Percentiles rank a stretch among this genome's conserved stretches.
Conservation (phyloP, 2,329 filamentous ascomycete species). For the Incumbomyces delicatus region DNA sequence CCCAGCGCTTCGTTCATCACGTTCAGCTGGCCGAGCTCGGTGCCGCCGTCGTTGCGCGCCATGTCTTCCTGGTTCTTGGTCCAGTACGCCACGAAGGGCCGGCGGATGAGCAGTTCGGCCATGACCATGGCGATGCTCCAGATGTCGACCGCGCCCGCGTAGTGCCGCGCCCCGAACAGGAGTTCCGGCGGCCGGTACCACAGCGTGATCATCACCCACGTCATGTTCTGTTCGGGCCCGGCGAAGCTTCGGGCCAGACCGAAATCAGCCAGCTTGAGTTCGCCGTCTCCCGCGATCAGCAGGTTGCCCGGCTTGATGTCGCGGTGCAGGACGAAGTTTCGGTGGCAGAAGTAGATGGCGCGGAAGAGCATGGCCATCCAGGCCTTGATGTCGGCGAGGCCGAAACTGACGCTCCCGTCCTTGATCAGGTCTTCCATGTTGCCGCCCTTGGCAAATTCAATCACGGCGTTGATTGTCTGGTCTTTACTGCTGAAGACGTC, state of each 20-base stretch:
- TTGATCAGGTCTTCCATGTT: conserved; percentile 92
- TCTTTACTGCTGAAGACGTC: conserved; percentile 84
- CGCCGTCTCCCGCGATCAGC: conserved; percentile 83
- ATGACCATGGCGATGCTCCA: conserved; percentile 93
- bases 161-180: conserved; percentile 80
- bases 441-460: conserved; percentile 87
- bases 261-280: conserved; percentile 95
- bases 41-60: conserved; percentile 9
- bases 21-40: conserved; percentile 62
- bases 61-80: conserved; percentile 31
- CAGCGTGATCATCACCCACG: conserved; percentile 84
- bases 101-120: conserved; percentile 75
- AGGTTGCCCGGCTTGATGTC: conserved; percentile 99
- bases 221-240: conserved; percentile 84
- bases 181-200: conserved; percentile 96
- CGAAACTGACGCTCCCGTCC: conserved; percentile 74
- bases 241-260: conserved; percentile 83
- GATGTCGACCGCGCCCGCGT: conserved; percentile 81
- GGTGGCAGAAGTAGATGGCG: conserved; percentile 93
- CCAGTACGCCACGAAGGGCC: conserved; percentile 73
- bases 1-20: conserved; percentile 79
- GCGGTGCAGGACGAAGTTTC: conserved; percentile 84
- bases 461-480: conserved; percentile 89
- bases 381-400: conserved; percentile 82
- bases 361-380: conserved; percentile 98